These are phyloP conservation scores for Barbatosphaeria neglecta DNA, from an alignment of 495 filamentous ascomycete species.

Conservation along the genomic window DNA sequence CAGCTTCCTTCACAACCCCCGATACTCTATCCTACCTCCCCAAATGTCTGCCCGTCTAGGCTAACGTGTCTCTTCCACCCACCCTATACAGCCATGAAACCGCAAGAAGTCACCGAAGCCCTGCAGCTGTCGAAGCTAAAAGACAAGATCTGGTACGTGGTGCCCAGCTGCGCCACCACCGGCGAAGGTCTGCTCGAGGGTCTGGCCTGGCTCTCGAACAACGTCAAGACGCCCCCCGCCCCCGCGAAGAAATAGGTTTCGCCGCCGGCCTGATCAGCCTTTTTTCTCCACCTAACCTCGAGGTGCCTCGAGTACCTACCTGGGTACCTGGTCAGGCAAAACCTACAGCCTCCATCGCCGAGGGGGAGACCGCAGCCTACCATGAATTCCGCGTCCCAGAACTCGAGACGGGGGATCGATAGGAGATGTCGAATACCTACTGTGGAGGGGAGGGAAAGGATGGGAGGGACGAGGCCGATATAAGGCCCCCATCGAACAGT, in stretches of 20 bases:
- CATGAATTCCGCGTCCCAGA: too few species aligned
- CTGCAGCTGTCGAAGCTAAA: slow-evolving; percentile 77
- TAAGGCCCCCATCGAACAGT: too few species aligned
- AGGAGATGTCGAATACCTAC: too few species aligned
- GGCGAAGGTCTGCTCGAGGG: slow-evolving; percentile 93
- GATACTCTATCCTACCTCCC: background rate
- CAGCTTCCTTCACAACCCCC: background rate
- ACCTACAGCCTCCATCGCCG: too few species aligned
- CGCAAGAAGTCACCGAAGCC: slow-evolving; percentile 72
- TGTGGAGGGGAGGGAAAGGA: too few species aligned
- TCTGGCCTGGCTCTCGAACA: slow-evolving; percentile 85
- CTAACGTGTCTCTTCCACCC: background rate
- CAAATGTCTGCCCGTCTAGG: background rate
- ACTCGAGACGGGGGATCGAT: too few species aligned
- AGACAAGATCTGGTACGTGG: slow-evolving; percentile 91
- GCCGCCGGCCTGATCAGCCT: background rate
- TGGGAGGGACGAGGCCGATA: too few species aligned
- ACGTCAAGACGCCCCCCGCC: slow-evolving; percentile 65
- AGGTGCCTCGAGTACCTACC: background rate
- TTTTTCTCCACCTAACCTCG: background rate
- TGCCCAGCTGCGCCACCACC: slow-evolving; percentile 87
- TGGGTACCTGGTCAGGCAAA: background rate
- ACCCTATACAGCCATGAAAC: slow-evolving; percentile 59
- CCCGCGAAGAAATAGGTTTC: slow-evolving; percentile 33
- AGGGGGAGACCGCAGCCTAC: too few species aligned